Evolutionary conservation across 2,329 filamentous ascomycete genomes (phyloP), one percentile per base, ranked within the genome.

Genomic region (Daldinia eschscholtzii): DNA sequence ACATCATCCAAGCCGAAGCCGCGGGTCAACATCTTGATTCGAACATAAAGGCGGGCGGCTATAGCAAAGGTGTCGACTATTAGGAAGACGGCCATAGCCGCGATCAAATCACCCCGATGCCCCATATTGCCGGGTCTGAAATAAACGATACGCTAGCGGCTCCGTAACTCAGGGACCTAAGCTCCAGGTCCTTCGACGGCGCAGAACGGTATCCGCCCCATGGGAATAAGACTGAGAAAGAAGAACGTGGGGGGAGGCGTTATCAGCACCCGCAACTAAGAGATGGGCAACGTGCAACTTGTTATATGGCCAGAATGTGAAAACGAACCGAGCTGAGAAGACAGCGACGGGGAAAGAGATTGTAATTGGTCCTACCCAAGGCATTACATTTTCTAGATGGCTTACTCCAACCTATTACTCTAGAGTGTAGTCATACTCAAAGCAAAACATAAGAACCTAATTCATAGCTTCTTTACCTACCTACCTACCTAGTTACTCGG

Each of bases 1-100:
- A 74, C 70, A 33, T 79, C 78, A 58, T 79, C 78, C 65, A 69
- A 72, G n/a, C 78, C 76, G 53, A 78, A 78, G 0, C 73, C 73
- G 13, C 72, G 62, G 6, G 64, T 71, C n/a, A 76, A 67, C 46
- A 79, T 56, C 44, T 63, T 73, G 9, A 71, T 75, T 18, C 78
- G 76, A 6, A 78, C 76, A 60, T 76, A 78, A 33, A 79, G 57
- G 23, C 77, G 76, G 7, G 70, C 65, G 28, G 64, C 70, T 33
- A 79, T 69, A 42, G 72, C 74, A 18, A 68, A 26, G 3, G 62
- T 71, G 59, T 79, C 72, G 2, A 78, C 55, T 1, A 76, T 37
- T 0, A 79, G 62, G 57, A 79, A 77, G 20, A 75, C 63, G 28
- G 69, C 64, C 69, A 75, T 75, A 18, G 74, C 74, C 9, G 72